A percentile compares a stretch with the other conserved stretches of the same genome.
Evolutionary conservation across 208 protist genomes (phyloP).

Genomic region (Wallacemonas sp.): DNA sequence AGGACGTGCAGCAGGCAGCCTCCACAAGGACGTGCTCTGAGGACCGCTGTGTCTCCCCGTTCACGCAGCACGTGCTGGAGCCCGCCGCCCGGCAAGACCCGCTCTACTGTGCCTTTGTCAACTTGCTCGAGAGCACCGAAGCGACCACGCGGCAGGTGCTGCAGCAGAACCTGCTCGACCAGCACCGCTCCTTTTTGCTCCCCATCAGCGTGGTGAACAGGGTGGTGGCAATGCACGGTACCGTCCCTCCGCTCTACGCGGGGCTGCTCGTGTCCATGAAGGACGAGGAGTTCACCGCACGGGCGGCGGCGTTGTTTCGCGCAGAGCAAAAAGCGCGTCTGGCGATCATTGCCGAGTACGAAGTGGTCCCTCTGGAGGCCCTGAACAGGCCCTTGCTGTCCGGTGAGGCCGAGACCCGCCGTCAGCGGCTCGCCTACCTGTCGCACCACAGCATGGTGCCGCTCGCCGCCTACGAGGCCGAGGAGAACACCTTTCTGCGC

Average conservation of each 20-base stretch:
- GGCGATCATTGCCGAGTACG: constrained; percentile 57
- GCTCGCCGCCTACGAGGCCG: constrained; percentile 23
- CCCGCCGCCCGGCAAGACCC: background rate
- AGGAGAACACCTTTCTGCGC: constrained; percentile 27
- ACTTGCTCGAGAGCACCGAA: constrained; percentile 63
- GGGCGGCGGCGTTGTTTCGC: constrained; percentile 61
- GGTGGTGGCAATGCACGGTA: constrained; percentile 25
- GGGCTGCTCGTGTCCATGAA: constrained; percentile 52
- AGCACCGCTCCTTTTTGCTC: constrained; percentile 37
- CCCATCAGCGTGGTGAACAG: constrained; percentile 27
- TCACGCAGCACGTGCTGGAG: background rate
- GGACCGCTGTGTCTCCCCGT: background rate
- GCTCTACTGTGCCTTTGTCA: constrained; percentile 38
- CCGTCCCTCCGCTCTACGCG: constrained; percentile 62
- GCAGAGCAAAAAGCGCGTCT: constrained; percentile 49
- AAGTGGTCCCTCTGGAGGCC: constrained; percentile 53
- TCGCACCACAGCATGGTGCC: constrained; percentile 19
- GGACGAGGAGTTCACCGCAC: constrained; percentile 36
- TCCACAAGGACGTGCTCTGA: background rate
- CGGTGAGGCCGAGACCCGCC: constrained; percentile 42
- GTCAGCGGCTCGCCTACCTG: constrained; percentile 37
- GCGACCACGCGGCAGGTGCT: constrained; percentile 61
- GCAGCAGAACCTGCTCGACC: constrained; percentile 36
- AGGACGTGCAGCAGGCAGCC: background rate
- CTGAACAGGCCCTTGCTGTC: constrained; percentile 60